Evolutionary conservation across 805 yeast genomes (phyloP), one percentile per base, ranked within the genome.

Genomic region (Dipodascus geniculatus): DNA sequence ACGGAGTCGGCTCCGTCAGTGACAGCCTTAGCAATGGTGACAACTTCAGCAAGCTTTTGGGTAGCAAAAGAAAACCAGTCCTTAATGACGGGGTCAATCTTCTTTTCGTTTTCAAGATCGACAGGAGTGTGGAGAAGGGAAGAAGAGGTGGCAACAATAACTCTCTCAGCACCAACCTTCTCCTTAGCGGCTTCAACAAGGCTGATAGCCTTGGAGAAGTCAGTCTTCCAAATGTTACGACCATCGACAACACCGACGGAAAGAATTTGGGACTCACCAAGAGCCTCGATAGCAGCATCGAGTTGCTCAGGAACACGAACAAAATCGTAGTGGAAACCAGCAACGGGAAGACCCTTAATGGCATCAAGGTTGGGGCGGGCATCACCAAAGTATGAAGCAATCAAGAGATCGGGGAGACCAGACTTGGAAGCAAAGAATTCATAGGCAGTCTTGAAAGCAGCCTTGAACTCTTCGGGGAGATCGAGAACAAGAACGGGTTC

Each of bases 221-320:
- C 85, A 73, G 95, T 85, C 82, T 93, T 93, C 99, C 99, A 93
- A 76, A 93, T 88, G 84, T 93, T 93, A 82, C 99, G 89, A 77
- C 99, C 99, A 68, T 89, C 95, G 68, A 93, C 90, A 66, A 93
- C 81, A 87, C 99, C 99, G 62, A 85, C 96, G 58, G 98, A 91
- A 69, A 93, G 78, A 60, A 78, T 75, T 79, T 93, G 96, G 61
- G 81, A 74, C 60, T 75, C 79, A 61, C 77, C 70, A 56, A 91
- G 74, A 66, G 85, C 76, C 55, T 79, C 74, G 57, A 79, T 74
- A 65, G 87, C 95, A 54, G 81, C 87, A 55, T 87, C 91, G 62
- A 93, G 82, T 80, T 93, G 99, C 73, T 87, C 96, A 68, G 98
- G 96, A 64, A 81, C 85, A 80, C 97, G 89, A 73, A 82, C 91